These are phyloP conservation scores for Ophiocordyceps camponoti-rufipedis DNA, from an alignment of 2,329 filamentous ascomycete species.

Conservation along the genomic window DNA sequence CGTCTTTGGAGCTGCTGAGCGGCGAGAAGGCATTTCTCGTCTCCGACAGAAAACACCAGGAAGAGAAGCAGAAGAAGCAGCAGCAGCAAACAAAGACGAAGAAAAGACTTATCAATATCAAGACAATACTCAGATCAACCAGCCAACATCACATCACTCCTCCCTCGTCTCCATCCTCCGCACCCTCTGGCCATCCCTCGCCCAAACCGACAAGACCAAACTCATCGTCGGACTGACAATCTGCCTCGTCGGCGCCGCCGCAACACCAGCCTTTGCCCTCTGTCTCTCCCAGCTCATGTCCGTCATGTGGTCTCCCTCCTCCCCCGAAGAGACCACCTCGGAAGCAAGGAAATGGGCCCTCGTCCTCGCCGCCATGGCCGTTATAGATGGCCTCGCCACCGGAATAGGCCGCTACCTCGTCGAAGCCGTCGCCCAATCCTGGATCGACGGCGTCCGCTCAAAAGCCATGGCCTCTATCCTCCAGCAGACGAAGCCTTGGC, in stretches of 20 bases:
- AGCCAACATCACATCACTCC: background rate
- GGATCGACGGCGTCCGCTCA: constrained; percentile 55
- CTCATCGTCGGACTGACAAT: constrained; percentile 42
- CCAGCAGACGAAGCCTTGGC: constrained; percentile 62
- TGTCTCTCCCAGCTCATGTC: constrained; percentile 54
- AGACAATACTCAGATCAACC: too few species aligned
- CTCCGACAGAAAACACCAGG: constrained; percentile 3
- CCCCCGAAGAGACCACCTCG: constrained; percentile 19
- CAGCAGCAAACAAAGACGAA: background rate
- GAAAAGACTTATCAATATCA: too few species aligned
- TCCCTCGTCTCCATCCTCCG: background rate
- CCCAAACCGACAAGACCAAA: constrained; percentile 26
- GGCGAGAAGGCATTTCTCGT: constrained; percentile 12
- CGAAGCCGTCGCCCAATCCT: constrained; percentile 53
- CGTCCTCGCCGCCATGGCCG: constrained; percentile 47
- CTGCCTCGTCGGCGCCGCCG: constrained; percentile 44
- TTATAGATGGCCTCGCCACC: constrained; percentile 44
- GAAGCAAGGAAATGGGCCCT: constrained; percentile 49
- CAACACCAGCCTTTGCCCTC: constrained; percentile 59
- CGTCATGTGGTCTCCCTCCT: constrained; percentile 40
- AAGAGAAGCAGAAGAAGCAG: background rate
- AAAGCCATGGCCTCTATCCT: constrained; percentile 54
- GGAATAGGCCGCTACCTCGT: constrained; percentile 54
- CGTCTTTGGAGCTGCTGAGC: constrained; percentile 8
- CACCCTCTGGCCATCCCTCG: constrained; percentile 54